Conservation (phyloP, 2,329 filamentous ascomycete species). For the Cyphellophora europaea region DNA sequence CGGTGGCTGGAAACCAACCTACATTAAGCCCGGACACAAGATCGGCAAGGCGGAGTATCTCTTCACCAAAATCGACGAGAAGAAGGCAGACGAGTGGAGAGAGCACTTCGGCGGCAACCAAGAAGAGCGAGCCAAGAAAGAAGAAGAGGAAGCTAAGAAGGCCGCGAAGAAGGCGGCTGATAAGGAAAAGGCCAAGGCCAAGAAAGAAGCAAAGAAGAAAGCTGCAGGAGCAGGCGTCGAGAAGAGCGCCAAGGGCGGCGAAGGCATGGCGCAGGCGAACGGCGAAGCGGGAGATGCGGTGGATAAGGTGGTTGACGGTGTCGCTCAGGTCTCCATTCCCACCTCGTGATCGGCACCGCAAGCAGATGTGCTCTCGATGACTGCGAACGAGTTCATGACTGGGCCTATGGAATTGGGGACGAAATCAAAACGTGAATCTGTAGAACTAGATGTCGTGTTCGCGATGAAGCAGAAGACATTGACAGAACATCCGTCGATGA, state of each 20-base stretch:
- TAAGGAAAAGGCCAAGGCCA: conserved; percentile 26
- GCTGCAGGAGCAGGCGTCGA: conserved; percentile 21
- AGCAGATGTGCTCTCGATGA: too few relatives aligned
- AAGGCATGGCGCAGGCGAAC: conserved; percentile 23
- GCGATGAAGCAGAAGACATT: too few relatives aligned
- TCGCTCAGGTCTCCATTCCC: conserved; percentile 33
- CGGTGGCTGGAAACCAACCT: conserved; percentile 52
- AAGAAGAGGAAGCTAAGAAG: conserved; percentile 43
- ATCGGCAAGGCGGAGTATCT: conserved; percentile 73
- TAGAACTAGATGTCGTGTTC: too few relatives aligned
- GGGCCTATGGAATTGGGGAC: too few relatives aligned
- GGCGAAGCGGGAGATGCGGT: conserved; percentile 25
- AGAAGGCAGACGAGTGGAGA: conserved; percentile 77
- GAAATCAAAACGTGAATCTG: too few relatives aligned
- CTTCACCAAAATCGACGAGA: conserved; percentile 72
- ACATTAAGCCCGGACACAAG: conserved; percentile 63
- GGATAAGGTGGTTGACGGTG: conserved; percentile 31
- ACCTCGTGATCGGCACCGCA: conserved; percentile 22
- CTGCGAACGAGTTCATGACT: too few relatives aligned
- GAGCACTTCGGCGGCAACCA: conserved; percentile 62
- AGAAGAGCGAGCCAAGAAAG: conserved; percentile 58
- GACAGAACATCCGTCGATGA: too few relatives aligned
- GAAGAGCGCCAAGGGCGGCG: conserved; percentile 19
- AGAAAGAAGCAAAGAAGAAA: conserved; percentile 18
- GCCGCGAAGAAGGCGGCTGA: conserved; percentile 29